Conservation (phyloP, 1,139 yeast species). For the Fermentozyma sake region DNA sequence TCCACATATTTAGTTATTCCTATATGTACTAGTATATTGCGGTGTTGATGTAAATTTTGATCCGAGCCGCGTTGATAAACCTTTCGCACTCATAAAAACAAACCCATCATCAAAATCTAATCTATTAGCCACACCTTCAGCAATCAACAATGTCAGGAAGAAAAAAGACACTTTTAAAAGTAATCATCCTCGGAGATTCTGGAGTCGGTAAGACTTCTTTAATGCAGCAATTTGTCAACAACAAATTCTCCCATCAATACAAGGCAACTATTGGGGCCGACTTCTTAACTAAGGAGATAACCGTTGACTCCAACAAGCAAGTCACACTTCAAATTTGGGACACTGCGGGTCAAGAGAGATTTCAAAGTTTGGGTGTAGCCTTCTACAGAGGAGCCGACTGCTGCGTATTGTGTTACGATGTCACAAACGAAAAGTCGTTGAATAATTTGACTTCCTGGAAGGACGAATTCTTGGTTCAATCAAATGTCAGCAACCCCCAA, state of each 20-base stretch:
- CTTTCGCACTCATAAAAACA: too few species aligned
- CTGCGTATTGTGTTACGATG: slow-evolving; percentile 71
- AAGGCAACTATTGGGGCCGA: slow-evolving; percentile 99
- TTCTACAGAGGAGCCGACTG: slow-evolving; percentile 98
- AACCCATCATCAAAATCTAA: too few species aligned
- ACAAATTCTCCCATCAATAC: slow-evolving; percentile 91
- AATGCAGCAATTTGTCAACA: slow-evolving; percentile 94
- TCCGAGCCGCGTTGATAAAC: too few species aligned
- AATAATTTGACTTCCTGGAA: slow-evolving; percentile 90
- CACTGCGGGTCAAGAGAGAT: slow-evolving; percentile 97
- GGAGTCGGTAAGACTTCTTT: slow-evolving; percentile 97
- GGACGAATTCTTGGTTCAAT: slow-evolving; percentile 91
- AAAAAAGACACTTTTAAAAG: slow-evolving; percentile 88
- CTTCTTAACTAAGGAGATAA: slow-evolving; percentile 85
- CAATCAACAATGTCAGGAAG: slow-evolving; percentile 57
- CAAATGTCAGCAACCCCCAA: slow-evolving; percentile 89
- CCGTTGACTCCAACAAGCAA: slow-evolving; percentile 69
- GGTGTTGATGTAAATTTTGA: too few species aligned
- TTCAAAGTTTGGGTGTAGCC: slow-evolving; percentile 95
- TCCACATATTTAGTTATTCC: too few species aligned
- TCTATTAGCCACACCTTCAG: too few species aligned
- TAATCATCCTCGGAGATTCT: slow-evolving; percentile 92
- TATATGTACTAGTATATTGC: too few species aligned
- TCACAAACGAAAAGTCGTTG: slow-evolving; percentile 57
- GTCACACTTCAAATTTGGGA: slow-evolving; percentile 95